Conservation (phyloP, 1,284 basidiomycete genomes). For the Veloboletus limbatus region DNA sequence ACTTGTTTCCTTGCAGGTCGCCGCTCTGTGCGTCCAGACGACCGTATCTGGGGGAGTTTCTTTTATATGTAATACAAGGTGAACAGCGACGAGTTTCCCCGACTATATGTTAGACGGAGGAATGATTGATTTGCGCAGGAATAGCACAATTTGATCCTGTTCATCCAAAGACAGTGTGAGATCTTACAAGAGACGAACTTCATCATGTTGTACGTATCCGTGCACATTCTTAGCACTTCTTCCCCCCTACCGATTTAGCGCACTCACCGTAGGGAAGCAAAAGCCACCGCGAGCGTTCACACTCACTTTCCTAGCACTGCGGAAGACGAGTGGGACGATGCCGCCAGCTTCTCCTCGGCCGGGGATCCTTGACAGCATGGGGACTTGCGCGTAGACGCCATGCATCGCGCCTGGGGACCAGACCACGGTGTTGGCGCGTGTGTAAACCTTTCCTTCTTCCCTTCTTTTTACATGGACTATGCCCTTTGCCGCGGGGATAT, state of each 20-base stretch:
- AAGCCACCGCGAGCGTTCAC: slow-evolving; percentile 19
- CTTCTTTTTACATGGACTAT: no score
- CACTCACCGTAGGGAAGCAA: slow-evolving; percentile 5
- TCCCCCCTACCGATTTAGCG: neutral
- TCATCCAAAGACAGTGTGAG: neutral
- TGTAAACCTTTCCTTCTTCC: neutral
- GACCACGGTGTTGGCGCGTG: neutral
- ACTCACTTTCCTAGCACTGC: neutral
- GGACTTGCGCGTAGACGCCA: neutral
- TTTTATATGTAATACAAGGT: no score
- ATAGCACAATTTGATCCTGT: neutral
- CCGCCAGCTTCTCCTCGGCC: neutral
- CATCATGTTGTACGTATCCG: neutral
- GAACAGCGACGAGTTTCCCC: no score
- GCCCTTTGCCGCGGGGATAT: slow-evolving; percentile 5
- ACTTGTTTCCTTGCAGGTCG: neutral
- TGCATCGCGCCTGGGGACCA: neutral
- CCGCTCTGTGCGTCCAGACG: neutral
- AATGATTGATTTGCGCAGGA: neutral
- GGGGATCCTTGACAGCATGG: neutral
- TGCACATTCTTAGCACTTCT: no score
- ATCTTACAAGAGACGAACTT: neutral
- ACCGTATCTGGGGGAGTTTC: neutral
- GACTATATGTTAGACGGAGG: neutral
- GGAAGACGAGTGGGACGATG: neutral